A percentile compares a stretch with the other conserved stretches of the same genome.
Evolutionary conservation across 345 rosid species (phyloP).

Genomic region (Orychophragmus violaceus): DNA sequence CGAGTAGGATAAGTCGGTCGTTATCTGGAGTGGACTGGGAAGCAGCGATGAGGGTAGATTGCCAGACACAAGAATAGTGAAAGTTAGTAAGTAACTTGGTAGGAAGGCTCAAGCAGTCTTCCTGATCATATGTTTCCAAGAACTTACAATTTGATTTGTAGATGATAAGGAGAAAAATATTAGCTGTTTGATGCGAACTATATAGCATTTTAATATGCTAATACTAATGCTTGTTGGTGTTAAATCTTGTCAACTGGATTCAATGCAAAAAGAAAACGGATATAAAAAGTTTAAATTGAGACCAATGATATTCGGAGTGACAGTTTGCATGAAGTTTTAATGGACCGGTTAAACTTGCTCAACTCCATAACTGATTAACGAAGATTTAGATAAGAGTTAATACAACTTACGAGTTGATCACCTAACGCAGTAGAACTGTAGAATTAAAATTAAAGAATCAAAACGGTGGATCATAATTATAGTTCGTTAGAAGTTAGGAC

Average conservation of each 20-base stretch:
- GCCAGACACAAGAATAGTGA: not conserved
- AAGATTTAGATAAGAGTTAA: too few species aligned
- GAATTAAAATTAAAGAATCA: not conserved
- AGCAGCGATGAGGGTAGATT: slow-evolving; percentile 9
- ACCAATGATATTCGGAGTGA: too few species aligned
- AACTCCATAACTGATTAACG: too few species aligned
- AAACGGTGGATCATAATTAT: not conserved
- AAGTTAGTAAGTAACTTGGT: too few species aligned
- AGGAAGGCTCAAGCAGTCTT: slow-evolving; percentile 15
- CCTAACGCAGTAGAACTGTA: not conserved
- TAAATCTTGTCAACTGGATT: too few species aligned
- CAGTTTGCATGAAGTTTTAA: too few species aligned
- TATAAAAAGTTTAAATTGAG: too few species aligned
- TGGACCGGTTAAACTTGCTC: too few species aligned
- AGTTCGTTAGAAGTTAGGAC: too few species aligned
- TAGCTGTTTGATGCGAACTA: not conserved
- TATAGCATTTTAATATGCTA: too few species aligned
- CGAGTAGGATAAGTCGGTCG: slow-evolving; percentile 1
- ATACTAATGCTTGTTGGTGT: too few species aligned
- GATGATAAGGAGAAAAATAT: not conserved
- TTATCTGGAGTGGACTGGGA: slow-evolving; percentile 8
- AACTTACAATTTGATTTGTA: not conserved
- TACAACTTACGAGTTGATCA: not conserved
- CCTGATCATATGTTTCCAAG: not conserved
- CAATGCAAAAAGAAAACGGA: too few species aligned